Evolutionary conservation across 768 basidiomycete genomes (phyloP), one percentile per base, ranked within the genome.

Genomic region (Podaxis sp.): DNA sequence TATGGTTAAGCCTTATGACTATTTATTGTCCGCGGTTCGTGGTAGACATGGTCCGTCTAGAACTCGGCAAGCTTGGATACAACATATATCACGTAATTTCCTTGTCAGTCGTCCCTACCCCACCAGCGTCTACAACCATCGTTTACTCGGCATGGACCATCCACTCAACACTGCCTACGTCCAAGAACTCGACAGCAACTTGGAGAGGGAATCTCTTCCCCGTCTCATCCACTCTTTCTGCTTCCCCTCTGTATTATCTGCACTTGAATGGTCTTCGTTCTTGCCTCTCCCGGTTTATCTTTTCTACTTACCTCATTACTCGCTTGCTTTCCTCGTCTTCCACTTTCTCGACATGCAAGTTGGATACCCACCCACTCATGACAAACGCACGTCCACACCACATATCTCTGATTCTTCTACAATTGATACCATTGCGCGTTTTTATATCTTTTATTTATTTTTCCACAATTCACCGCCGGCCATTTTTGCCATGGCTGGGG

Each of bases 1-100:
- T 55, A 63, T 63, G 54, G 22, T 63, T 63, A 51, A 63, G 17
- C 54, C 36, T 63, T 63, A 57, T 63, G 54, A 46, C 36, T 22
- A 36, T 51, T 51, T 22, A 24, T 24, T 51, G 19, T 51, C 13
- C 24, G 49, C 26, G 22, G 49, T 24, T 24, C 22, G 3, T 40
- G 28, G 38, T 44, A 26, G 52, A 28, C 52, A 46, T 22, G 15
- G 17, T 62, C 28, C 36, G 33, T 40, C 61, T 39, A 7, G 30
- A 49, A 40, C 39, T 46, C 44, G 12, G 39, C 54, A 39, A 26
- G 15, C 22, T 28, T 40, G 54, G 54, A 49, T n/a, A 26, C n/a
- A 54, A 12, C 42, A 4, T 40, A 12, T 40, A 40, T 42, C 39
- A 44, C 52, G 60, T 53, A 53, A 61, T 54, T 44, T 1, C 49